Percentiles rank a stretch among this genome's conserved stretches.
phyloP scores from a whole-genome alignment of 2,329 filamentous ascomycete species.

The Alternaria dauci region DNA sequence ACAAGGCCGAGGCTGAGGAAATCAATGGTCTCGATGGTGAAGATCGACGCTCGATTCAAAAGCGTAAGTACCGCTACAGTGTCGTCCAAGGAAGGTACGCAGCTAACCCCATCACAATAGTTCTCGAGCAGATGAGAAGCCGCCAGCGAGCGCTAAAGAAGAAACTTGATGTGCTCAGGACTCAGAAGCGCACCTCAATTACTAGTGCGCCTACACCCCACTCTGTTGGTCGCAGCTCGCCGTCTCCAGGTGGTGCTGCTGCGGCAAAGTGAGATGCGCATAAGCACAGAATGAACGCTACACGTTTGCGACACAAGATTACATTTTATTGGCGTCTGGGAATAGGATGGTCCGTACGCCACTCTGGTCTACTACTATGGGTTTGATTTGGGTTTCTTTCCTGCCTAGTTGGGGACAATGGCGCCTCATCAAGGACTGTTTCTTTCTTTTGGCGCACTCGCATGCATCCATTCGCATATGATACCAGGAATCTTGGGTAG shows the following conservation, averaged over 20 bases:
- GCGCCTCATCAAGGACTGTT: not conserved
- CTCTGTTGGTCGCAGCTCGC: conserved; percentile 42
- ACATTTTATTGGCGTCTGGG: conserved; percentile 7
- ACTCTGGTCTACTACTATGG: not conserved
- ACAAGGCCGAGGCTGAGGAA: conserved; percentile 58
- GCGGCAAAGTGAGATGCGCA: conserved; percentile 2
- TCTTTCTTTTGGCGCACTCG: conserved; percentile 7
- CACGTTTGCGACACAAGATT: not conserved
- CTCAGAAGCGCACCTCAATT: conserved; percentile 48
- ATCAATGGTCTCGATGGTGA: conserved; percentile 69
- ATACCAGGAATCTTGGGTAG: conserved; percentile 25
- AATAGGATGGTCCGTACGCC: not conserved
- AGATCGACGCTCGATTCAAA: conserved; percentile 76
- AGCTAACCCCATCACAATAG: conserved; percentile 45
- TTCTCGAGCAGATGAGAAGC: conserved; percentile 56
- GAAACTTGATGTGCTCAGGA: conserved; percentile 55
- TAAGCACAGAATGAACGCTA: not conserved
- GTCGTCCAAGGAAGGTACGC: not conserved
- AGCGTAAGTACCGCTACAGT: conserved; percentile 63
- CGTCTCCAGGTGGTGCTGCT: conserved; percentile 35
- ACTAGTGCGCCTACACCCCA: conserved; percentile 43
- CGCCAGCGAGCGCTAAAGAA: conserved; percentile 55
- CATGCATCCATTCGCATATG: conserved; percentile 31
- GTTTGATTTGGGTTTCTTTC: not conserved
- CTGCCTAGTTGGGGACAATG: not conserved